Evolutionary conservation across 192 early-diverging fungal species (phyloP), one percentile per base, ranked within the genome.

Genomic region (Pecoramyces ruminantium): DNA sequence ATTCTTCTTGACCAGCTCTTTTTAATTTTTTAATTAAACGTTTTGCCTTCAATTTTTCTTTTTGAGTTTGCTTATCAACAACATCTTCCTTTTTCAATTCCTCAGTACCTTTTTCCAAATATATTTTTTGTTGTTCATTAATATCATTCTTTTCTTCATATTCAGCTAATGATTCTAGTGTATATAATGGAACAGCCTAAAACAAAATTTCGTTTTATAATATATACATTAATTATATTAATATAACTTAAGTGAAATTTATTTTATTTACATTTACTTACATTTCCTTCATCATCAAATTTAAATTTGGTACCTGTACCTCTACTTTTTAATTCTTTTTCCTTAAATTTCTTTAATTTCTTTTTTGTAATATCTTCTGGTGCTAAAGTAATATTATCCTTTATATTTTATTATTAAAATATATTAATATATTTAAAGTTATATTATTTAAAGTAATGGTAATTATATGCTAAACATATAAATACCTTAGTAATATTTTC

Each of bases 261-360:
- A n/a, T n/a, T n/a, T n/a, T n/a, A n/a, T n/a, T n/a, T n/a, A n/a
- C n/a, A 11, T 30, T 80, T 18, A 84, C 84, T 85, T 38, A 92
- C 92, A 29, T 92, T 91, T 79, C 97, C 97, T 11, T 97, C 96
- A 81, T 99, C 97, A 87, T 98, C 95, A 86, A 97, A 99, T 77
- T 95, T 83, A 14, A 97, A 80, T 83, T 93, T 94, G 51, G 93
- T 86, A 83, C 91, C 89, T 78, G 87, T 90, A 38, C 92, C 89
- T 78, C 87, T 85, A 80, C 90, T 90, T 85, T 96, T 94, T 84
- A 92, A 83, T 30, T 87, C 85, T 84, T 96, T 95, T 77, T 95
- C 87, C 82, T 87, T 90, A 30, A 86, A 82, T 79, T 88, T 88
- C 77, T 85, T 83, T 79, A 91, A 78, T 81, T 90, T 86, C 25